These are phyloP conservation scores for Agaricus sinodeliciosus DNA, from an alignment of 768 basidiomycete species.

Conservation along the genomic window DNA sequence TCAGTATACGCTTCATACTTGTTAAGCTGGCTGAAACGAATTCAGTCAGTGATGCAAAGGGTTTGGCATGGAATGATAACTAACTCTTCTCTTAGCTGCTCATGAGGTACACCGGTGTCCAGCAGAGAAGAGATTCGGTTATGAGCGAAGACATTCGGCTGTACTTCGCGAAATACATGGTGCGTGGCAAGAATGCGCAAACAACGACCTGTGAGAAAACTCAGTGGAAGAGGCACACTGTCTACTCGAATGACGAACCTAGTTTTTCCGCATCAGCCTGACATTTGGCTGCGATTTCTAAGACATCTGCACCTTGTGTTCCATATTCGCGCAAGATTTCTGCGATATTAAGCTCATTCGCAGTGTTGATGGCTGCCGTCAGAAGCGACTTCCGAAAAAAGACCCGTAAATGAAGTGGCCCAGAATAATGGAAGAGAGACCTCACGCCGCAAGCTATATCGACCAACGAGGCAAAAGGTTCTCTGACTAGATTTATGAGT, in stretches of 20 bases:
- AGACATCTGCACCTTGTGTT: background rate
- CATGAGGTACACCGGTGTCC: conserved; percentile 10
- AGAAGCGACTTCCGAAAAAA: conserved; percentile 1
- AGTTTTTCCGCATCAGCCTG: conserved; percentile 5
- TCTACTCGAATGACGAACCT: background rate
- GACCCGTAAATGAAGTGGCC: background rate
- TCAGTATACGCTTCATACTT: background rate
- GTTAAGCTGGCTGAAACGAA: background rate
- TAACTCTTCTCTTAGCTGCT: background rate
- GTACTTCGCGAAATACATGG: conserved; percentile 20
- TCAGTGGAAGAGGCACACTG: background rate
- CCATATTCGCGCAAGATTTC: conserved; percentile 1
- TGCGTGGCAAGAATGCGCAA: conserved; percentile 19
- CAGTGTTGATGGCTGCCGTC: conserved; percentile 7
- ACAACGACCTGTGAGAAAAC: conserved; percentile 13
- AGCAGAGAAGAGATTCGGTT: conserved; percentile 17
- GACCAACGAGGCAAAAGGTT: conserved; percentile 1
- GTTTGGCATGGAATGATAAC: background rate
- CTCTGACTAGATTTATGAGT: conserved; percentile 4
- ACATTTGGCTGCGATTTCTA: background rate
- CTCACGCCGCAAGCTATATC: conserved; percentile 7
- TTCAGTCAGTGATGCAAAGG: background rate
- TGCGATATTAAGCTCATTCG: conserved; percentile 8
- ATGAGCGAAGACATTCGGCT: conserved; percentile 20
- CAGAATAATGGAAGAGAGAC: too few species aligned